Evolutionary conservation across 2,329 filamentous ascomycete genomes (phyloP).

Genomic region (Plectosphaerella plurivora): DNA sequence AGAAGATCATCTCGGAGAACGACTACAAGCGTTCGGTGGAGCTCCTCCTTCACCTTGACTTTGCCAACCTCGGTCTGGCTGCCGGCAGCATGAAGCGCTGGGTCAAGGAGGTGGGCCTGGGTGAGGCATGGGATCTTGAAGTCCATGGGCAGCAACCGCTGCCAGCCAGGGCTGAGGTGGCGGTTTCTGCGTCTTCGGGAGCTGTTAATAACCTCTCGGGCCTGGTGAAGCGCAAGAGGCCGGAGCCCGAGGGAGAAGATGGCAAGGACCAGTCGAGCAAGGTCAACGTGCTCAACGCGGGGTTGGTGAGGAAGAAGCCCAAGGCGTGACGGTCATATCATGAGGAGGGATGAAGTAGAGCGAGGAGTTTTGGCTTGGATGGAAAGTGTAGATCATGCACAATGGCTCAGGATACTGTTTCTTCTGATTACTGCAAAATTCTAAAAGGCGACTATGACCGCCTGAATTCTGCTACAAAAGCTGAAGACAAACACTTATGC

Average conservation of each 20-base stretch:
- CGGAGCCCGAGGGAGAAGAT: constrained; percentile 15
- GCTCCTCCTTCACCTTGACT: constrained; percentile 69
- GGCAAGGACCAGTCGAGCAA: constrained; percentile 8
- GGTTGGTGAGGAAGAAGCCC: constrained; percentile 53
- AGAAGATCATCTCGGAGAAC: constrained; percentile 57
- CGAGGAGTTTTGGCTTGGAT: neutral
- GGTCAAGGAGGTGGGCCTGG: constrained; percentile 60
- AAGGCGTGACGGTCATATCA: constrained; percentile 30
- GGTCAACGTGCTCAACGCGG: constrained; percentile 43
- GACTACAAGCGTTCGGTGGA: constrained; percentile 66
- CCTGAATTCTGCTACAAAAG: too few species aligned
- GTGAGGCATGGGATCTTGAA: constrained; percentile 45
- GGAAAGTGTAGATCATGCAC: neutral
- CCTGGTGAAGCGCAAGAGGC: constrained; percentile 43
- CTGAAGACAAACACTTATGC: neutral
- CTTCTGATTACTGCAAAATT: too few species aligned
- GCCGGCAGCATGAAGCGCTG: constrained; percentile 63
- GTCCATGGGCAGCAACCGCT: constrained; percentile 39
- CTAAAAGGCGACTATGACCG: too few species aligned
- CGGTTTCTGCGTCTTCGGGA: constrained; percentile 6
- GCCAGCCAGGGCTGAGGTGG: constrained; percentile 5
- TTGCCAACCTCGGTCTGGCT: constrained; percentile 60
- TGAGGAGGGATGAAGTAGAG: too few species aligned
- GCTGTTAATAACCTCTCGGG: constrained; percentile 43
- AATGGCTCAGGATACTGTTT: constrained; percentile 31